These are phyloP conservation scores for Tylopilus plumbeoviolaceoides DNA, from an alignment of 768 basidiomycete genomes.

Conservation along the genomic window DNA sequence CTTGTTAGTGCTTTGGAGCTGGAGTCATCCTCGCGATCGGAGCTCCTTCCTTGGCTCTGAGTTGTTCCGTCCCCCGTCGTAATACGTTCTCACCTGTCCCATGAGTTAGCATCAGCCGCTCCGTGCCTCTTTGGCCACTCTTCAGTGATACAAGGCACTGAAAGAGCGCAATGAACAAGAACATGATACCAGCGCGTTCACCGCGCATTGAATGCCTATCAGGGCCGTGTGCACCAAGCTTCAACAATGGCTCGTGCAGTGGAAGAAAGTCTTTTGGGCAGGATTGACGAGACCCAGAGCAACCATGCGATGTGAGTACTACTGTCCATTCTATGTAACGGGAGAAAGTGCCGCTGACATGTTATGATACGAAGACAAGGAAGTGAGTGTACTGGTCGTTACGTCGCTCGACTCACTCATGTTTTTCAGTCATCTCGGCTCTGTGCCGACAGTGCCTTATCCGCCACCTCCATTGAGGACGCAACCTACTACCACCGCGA, in stretches of 20 bases:
- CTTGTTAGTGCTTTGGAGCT: background rate
- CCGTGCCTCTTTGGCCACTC: too few species aligned
- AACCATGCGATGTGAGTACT: too few species aligned
- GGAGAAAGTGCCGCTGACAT: constrained; percentile 12
- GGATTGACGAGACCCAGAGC: constrained; percentile 35
- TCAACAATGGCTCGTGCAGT: constrained; percentile 33
- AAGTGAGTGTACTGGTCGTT: constrained; percentile 23
- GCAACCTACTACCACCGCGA: constrained; percentile 3
- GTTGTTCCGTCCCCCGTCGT: constrained; percentile 16
- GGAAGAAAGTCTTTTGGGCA: constrained; percentile 33
- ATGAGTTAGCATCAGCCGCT: constrained; percentile 31
- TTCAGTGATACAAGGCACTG: constrained; percentile 38
- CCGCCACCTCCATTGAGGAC: constrained; percentile 25
- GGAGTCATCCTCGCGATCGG: background rate
- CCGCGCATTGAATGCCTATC: constrained; percentile 28
- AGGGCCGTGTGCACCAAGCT: constrained; percentile 30
- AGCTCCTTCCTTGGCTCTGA: constrained; percentile 11
- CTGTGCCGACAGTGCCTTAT: constrained; percentile 31
- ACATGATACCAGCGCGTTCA: constrained; percentile 29
- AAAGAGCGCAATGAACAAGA: constrained; percentile 33
- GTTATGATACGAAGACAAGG: constrained; percentile 17
- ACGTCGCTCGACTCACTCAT: constrained; percentile 17
- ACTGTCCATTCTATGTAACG: constrained; percentile 2
- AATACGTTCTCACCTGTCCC: constrained; percentile 19
- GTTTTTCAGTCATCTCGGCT: too few species aligned